Evolutionary conservation across 805 yeast genomes (phyloP).

Genomic region (Blastobotrys chiropterorum): DNA sequence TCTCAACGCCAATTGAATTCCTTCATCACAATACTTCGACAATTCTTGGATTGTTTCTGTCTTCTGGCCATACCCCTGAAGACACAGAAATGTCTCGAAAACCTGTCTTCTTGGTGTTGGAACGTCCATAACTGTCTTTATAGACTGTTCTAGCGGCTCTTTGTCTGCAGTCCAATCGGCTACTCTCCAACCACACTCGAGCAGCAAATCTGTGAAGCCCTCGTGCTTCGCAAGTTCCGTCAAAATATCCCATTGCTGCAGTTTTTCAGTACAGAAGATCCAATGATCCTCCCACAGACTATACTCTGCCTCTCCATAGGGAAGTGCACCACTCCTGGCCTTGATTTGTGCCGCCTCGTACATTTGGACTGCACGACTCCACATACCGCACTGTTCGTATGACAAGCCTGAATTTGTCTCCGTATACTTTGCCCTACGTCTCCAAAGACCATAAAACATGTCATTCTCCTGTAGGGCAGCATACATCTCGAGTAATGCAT

Average conservation of each 20-base stretch:
- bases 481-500: slow-evolving; percentile 85
- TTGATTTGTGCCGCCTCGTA: slow-evolving; percentile 96
- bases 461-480: slow-evolving; percentile 88
- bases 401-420: slow-evolving; percentile 92
- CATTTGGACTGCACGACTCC: slow-evolving; percentile 89
- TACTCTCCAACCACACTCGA: slow-evolving; percentile 99
- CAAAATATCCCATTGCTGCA: slow-evolving; percentile 96
- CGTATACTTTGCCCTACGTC: slow-evolving; percentile 88
- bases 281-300: slow-evolving; percentile 98
- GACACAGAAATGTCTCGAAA: slow-evolving; percentile 86
- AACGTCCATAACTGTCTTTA: slow-evolving; percentile 94
- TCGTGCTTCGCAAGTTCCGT: slow-evolving; percentile 97
- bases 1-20: slow-evolving; percentile 83
- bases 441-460: slow-evolving; percentile 97
- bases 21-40: slow-evolving; percentile 86
- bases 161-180: slow-evolving; percentile 97
- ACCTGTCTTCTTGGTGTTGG: slow-evolving; percentile 97
- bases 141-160: slow-evolving; percentile 90
- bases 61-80: slow-evolving; percentile 91
- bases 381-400: slow-evolving; percentile 89
- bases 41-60: slow-evolving; percentile 80
- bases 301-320: slow-evolving; percentile 92
- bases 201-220: slow-evolving; percentile 86
- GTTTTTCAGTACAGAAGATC: slow-evolving; percentile 93
- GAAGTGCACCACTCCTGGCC: slow-evolving; percentile 90